These are phyloP conservation scores for Talinum fruticosum DNA, from an alignment of 148 eudicot species.

Conservation along the genomic window DNA sequence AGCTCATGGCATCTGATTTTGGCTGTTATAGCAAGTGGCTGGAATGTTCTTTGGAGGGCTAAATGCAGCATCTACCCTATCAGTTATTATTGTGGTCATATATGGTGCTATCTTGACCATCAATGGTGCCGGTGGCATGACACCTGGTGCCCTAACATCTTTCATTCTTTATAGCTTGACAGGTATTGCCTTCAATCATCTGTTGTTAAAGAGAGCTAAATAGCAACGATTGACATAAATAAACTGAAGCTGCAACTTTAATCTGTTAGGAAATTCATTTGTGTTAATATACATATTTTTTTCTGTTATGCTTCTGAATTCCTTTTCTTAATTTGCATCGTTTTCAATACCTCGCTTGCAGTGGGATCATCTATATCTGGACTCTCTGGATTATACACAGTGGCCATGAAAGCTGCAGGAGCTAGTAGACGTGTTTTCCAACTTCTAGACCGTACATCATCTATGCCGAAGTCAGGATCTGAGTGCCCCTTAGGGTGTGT, in stretches of 20 bases:
- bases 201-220: background rate
- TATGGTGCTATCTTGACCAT: constrained; percentile 88
- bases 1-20: constrained; percentile 5
- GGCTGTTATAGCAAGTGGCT: constrained; percentile 57
- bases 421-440: constrained; percentile 98
- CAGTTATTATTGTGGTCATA: constrained; percentile 80
- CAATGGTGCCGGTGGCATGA: constrained; percentile 66
- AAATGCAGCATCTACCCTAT: constrained; percentile 82
- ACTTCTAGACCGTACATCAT: constrained; percentile 71
- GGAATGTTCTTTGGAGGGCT: constrained; percentile 76
- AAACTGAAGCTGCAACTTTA: background rate
- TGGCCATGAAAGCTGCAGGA: constrained; percentile 96
- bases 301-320: constrained; percentile 2
- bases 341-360: constrained; percentile 29
- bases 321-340: background rate
- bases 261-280: background rate
- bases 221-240: background rate
- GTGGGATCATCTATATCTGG: constrained; percentile 85
- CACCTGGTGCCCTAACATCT: constrained; percentile 78
- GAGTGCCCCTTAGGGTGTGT: constrained; percentile 72
- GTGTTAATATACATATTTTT: background rate
- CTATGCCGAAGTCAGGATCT: constrained; percentile 74
- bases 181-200: constrained; percentile 35
- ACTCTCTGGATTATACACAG: constrained; percentile 69
- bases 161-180: constrained; percentile 93